phyloP scores from a whole-genome alignment of 345 rosid genomes.

The Nasturtium officinale region DNA sequence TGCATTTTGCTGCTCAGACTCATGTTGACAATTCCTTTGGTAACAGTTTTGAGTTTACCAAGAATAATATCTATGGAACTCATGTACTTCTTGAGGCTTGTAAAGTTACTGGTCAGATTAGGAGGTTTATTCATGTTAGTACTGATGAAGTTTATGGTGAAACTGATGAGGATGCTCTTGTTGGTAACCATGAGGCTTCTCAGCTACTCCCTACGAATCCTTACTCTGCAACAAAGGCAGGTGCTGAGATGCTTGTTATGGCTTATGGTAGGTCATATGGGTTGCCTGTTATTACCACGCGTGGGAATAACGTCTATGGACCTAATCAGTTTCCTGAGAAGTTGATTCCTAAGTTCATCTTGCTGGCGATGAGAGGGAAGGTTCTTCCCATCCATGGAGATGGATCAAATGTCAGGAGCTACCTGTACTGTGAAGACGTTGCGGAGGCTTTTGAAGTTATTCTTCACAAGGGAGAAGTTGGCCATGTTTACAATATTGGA shows the following conservation, averaged over 20 bases:
- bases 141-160: constrained; percentile 95
- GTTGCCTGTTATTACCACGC: constrained; percentile 85
- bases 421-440: constrained; percentile 82
- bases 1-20: constrained; percentile 95
- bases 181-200: constrained; percentile 92
- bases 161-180: constrained; percentile 90
- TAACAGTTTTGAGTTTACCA: constrained; percentile 90
- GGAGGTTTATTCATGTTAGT: constrained; percentile 90
- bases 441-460: constrained; percentile 89
- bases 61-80: constrained; percentile 85
- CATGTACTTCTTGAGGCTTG: constrained; percentile 91
- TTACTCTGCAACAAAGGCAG: constrained; percentile 89
- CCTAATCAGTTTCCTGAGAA: constrained; percentile 92
- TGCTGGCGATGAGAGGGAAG: constrained; percentile 65
- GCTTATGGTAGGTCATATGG: constrained; percentile 92
- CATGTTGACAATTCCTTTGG: constrained; percentile 92
- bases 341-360: constrained; percentile 83
- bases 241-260: constrained; percentile 97
- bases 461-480: constrained; percentile 93
- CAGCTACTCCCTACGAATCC: constrained; percentile 97
- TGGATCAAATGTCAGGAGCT: constrained; percentile 83
- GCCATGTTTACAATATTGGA: constrained; percentile 87
- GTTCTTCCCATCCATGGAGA: constrained; percentile 89
- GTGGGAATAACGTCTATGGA: constrained; percentile 91
- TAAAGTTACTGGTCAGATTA: constrained; percentile 86